Conservation (phyloP, 2,329 filamentous ascomycete genomes). For the Bertia moriformis region DNA sequence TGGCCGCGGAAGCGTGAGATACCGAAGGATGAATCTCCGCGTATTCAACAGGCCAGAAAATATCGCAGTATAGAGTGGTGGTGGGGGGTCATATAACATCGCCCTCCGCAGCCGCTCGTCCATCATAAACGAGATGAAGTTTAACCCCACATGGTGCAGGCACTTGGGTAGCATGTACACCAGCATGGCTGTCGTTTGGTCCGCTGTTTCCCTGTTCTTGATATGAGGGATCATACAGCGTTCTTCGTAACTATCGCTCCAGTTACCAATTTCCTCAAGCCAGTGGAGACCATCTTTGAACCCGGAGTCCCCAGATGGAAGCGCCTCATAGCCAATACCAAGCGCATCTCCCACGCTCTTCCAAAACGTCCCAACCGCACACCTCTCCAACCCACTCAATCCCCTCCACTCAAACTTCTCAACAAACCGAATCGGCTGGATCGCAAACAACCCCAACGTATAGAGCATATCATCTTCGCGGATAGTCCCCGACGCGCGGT, state of each 20-base stretch:
- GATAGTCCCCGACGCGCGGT: constrained; percentile 43
- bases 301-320: constrained; percentile 23
- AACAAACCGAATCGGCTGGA: constrained; percentile 39
- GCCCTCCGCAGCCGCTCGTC: constrained; percentile 32
- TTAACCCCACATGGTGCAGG: constrained; percentile 17
- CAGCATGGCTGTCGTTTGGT: constrained; percentile 30
- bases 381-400: constrained; percentile 36
- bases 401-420: constrained; percentile 39
- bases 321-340: constrained; percentile 28
- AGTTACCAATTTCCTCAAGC: constrained; percentile 30
- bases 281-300: constrained; percentile 35
- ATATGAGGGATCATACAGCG: constrained; percentile 27
- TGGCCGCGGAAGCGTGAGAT: constrained; percentile 32
- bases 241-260: constrained; percentile 33
- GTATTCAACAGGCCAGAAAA: constrained; percentile 21
- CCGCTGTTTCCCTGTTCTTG: constrained; percentile 24
- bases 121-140: constrained; percentile 30
- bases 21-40: constrained; percentile 29
- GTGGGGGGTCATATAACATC: constrained; percentile 29
- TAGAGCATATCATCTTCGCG: constrained; percentile 49
- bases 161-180: constrained; percentile 18
- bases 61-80: constrained; percentile 12
- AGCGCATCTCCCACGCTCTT: constrained; percentile 39
- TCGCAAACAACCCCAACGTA: constrained; percentile 42
- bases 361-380: constrained; percentile 41